phyloP scores from a whole-genome alignment of 2,329 filamentous ascomycete genomes.

The Pestalotiopsis fici region DNA sequence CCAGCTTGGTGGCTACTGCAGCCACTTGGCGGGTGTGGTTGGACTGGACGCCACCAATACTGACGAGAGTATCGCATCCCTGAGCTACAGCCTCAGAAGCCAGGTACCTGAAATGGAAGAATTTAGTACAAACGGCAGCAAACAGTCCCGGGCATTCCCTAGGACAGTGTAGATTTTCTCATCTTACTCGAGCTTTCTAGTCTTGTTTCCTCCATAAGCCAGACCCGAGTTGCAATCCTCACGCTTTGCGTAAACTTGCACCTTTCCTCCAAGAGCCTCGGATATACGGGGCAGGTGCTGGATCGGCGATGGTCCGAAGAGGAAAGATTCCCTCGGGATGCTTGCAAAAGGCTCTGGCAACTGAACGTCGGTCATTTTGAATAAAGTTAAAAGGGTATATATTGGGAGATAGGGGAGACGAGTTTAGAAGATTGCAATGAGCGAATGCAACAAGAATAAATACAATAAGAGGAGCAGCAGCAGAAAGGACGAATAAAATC shows the following conservation, averaged over 20 bases:
- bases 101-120: conserved; percentile 52
- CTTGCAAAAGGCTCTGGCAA: conserved; percentile 63
- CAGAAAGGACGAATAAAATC: neutral
- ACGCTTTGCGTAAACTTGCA: conserved; percentile 69
- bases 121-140: neutral
- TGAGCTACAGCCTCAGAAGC: conserved; percentile 61
- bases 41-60: conserved; percentile 68
- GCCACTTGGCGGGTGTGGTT: conserved; percentile 72
- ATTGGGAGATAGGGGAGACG: neutral
- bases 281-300: conserved; percentile 68
- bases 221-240: conserved; percentile 71
- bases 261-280: conserved; percentile 57
- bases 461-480: neutral
- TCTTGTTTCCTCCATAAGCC: conserved; percentile 71
- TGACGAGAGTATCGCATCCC: conserved; percentile 62
- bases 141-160: neutral
- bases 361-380: conserved; percentile 31
- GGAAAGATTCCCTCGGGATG: conserved; percentile 62
- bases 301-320: conserved; percentile 70
- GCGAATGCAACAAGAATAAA: no score
- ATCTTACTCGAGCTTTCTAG: conserved; percentile 63
- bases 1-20: conserved; percentile 59
- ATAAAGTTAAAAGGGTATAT: neutral
- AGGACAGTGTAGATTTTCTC: no score
- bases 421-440: neutral